Percentiles rank a stretch among this genome's conserved stretches.
phyloP scores from a whole-genome alignment of 2,329 filamentous ascomycete genomes.

The Colletotrichum endophyticum region DNA sequence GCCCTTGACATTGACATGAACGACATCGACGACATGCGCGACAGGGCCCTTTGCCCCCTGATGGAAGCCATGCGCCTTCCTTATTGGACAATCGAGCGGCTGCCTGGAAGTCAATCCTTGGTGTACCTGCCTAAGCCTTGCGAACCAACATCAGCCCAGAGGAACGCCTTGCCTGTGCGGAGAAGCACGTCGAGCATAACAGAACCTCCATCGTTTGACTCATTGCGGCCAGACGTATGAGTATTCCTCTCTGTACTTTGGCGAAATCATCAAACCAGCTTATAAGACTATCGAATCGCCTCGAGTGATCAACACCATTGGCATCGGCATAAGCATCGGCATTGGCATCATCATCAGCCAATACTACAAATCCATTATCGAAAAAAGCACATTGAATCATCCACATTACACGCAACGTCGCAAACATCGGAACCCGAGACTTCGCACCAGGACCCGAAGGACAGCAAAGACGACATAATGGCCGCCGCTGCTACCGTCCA shows the following conservation, averaged over 20 bases:
- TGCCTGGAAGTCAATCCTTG: background rate
- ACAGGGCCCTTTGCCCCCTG: background rate
- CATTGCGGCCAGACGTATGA: background rate
- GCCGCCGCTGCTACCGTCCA: constrained; percentile 36
- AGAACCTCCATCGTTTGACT: background rate
- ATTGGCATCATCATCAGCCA: background rate
- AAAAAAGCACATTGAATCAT: background rate
- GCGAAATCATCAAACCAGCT: background rate
- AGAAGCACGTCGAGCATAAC: background rate
- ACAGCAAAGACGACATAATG: constrained; percentile 23
- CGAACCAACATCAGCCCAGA: background rate
- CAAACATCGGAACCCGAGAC: background rate
- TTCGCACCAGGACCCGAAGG: background rate
- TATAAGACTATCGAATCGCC: background rate
- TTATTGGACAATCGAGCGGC: background rate
- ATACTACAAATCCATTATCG: background rate
- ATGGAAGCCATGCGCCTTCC: background rate
- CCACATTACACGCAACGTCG: background rate
- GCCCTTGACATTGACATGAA: background rate
- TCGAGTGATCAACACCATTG: background rate
- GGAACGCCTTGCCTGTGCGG: background rate
- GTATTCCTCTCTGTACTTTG: background rate
- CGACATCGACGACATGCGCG: background rate
- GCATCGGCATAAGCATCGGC: background rate
- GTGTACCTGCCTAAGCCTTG: background rate